A percentile compares a stretch with the other conserved stretches of the same genome.
These are phyloP conservation scores for Citrus medica DNA, from an alignment of 345 rosid genomes.

Conservation along the genomic window DNA sequence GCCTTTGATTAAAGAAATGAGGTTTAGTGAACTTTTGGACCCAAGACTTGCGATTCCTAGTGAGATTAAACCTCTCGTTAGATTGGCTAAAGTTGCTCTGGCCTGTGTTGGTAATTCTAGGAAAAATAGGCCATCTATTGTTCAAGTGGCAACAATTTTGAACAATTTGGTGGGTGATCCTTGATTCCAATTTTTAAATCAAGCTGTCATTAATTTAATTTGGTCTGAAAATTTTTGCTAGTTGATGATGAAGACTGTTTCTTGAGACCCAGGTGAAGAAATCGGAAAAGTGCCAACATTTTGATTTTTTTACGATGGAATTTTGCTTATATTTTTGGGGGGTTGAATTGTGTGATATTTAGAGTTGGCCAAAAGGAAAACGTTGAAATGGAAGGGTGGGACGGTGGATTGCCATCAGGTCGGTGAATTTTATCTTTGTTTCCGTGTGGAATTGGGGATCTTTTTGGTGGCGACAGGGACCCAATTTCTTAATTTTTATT, in stretches of 20 bases:
- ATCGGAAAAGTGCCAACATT: neutral
- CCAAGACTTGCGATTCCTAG: slow-evolving; percentile 46
- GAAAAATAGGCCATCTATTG: slow-evolving; percentile 58
- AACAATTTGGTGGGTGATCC: slow-evolving; percentile 44
- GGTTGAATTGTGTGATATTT: neutral
- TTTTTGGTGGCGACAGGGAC: slow-evolving; percentile 7
- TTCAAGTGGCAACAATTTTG: slow-evolving; percentile 63
- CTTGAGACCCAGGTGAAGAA: neutral
- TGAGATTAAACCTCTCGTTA: slow-evolving; percentile 45
- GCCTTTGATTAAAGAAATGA: slow-evolving; percentile 67
- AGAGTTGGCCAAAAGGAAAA: neutral
- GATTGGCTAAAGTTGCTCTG: slow-evolving; percentile 77
- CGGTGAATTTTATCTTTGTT: slow-evolving; percentile 15
- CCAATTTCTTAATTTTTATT: neutral
- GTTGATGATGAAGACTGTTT: neutral
- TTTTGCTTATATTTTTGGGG: neutral
- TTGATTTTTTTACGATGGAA: neutral
- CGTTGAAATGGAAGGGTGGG: slow-evolving; percentile 8
- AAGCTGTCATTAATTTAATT: neutral
- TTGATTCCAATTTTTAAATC: neutral
- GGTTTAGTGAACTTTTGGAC: slow-evolving; percentile 58
- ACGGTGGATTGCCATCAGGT: neutral
- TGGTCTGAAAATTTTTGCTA: neutral
- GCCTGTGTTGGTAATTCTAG: slow-evolving; percentile 79
- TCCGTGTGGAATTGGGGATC: slow-evolving; percentile 8